These are phyloP conservation scores for Biscutella laevigata DNA, from an alignment of 441 rosid species.

Conservation along the genomic window DNA sequence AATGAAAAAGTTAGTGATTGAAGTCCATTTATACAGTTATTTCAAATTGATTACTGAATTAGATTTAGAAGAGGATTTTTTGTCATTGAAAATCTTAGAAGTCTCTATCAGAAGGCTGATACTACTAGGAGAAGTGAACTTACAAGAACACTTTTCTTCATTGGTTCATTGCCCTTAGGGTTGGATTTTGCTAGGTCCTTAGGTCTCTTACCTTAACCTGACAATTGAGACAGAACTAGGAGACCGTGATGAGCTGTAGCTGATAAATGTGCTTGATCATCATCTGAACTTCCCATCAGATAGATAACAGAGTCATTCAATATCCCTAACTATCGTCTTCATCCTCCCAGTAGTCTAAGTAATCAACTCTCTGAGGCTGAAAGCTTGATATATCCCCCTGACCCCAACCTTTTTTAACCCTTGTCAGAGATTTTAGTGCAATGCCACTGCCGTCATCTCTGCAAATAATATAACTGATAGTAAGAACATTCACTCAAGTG, in stretches of 20 bases:
- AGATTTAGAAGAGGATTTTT: background rate
- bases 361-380: slow-evolving; percentile 43
- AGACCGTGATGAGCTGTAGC: slow-evolving; percentile 7
- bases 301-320: background rate
- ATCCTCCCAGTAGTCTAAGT: slow-evolving; percentile 49
- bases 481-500: background rate
- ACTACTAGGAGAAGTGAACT: background rate
- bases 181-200: background rate
- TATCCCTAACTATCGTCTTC: slow-evolving; percentile 27
- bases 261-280: background rate
- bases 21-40: slow-evolving; percentile 1
- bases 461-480: slow-evolving; percentile 28
- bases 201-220: slow-evolving; percentile 7
- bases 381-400: slow-evolving; percentile 51
- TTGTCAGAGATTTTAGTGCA: slow-evolving; percentile 61
- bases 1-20: background rate
- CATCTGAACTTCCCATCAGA: slow-evolving; percentile 12
- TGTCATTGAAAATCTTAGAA: background rate
- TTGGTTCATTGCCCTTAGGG: background rate
- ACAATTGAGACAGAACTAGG: background rate
- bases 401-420: slow-evolving; percentile 82
- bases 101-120: background rate
- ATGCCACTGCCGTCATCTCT: slow-evolving; percentile 94
- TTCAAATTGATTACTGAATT: background rate
- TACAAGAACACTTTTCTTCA: background rate